A percentile compares a stretch with the other conserved stretches of the same genome.
phyloP scores from a whole-genome alignment of 1,139 yeast genomes.

The Kodamaea arcana region DNA sequence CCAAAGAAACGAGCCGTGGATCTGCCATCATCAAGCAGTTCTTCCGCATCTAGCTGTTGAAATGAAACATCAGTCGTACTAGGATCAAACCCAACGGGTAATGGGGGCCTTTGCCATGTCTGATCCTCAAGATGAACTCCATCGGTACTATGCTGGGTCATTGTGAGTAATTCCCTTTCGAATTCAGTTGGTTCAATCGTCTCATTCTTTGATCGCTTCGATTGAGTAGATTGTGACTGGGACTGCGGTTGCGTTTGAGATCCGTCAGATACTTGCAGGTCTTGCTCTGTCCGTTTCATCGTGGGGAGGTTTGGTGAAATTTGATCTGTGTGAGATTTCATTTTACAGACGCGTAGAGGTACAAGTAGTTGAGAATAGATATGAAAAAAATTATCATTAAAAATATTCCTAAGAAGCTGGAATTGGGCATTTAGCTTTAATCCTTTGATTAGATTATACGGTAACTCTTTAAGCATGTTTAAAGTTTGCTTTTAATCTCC shows the following conservation, averaged over 20 bases:
- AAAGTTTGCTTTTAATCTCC: too few species aligned
- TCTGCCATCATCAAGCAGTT: constrained; percentile 50
- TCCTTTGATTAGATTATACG: too few species aligned
- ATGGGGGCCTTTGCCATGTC: constrained; percentile 58
- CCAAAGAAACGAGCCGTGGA: constrained; percentile 83
- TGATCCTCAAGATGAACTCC: constrained; percentile 44
- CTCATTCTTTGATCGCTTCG: constrained; percentile 14
- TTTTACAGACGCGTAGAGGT: too few species aligned
- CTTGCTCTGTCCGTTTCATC: constrained; percentile 2
- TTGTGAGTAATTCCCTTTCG: constrained; percentile 58
- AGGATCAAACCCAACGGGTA: constrained; percentile 49
- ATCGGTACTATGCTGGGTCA: constrained; percentile 44
- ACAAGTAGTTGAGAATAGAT: too few species aligned
- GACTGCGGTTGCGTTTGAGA: not conserved
- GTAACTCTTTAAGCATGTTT: too few species aligned
- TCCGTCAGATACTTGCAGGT: not conserved
- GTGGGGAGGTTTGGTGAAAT: not conserved
- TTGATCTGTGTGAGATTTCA: too few species aligned
- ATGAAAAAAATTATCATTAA: too few species aligned
- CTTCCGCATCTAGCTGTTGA: constrained; percentile 96
- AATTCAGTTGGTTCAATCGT: constrained; percentile 54
- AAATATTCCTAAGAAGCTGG: too few species aligned
- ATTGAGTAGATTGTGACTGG: not conserved
- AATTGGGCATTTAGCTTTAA: too few species aligned
- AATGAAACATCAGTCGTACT: constrained; percentile 55